phyloP scores from a whole-genome alignment of 2,329 filamentous ascomycete genomes.

The Monilinia polystroma region DNA sequence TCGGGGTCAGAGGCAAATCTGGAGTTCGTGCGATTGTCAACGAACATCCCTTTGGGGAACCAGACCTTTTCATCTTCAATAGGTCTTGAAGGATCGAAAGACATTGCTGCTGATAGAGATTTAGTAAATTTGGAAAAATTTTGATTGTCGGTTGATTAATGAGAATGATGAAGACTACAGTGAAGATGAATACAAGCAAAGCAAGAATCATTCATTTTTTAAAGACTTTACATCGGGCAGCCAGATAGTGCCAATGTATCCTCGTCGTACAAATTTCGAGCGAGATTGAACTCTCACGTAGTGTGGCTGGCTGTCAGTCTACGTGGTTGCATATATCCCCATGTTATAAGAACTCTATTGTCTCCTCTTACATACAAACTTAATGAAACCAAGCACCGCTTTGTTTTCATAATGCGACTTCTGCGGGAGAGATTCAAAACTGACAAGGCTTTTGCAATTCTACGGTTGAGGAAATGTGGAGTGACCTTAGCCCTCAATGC shows the following conservation, averaged over 20 bases:
- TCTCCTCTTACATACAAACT: background rate
- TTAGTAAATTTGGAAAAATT: background rate
- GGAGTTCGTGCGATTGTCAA: conserved; percentile 5
- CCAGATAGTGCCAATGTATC: background rate
- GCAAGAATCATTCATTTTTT: background rate
- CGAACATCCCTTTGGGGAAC: conserved; percentile 15
- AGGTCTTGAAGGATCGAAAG: conserved; percentile 8
- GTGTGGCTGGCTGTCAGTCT: background rate
- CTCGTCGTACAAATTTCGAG: background rate
- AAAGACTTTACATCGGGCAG: too few species aligned
- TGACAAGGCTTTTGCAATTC: too few species aligned
- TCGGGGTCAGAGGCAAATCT: background rate
- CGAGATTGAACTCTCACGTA: background rate
- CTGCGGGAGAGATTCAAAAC: background rate
- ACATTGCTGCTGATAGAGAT: background rate
- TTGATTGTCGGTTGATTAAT: background rate
- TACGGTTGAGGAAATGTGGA: too few species aligned
- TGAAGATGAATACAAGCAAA: background rate
- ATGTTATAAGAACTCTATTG: background rate
- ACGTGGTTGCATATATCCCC: too few species aligned
- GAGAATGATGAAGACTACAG: background rate
- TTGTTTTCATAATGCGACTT: background rate
- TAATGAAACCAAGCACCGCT: background rate
- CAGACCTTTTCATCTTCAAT: conserved; percentile 7
- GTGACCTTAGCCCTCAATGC: too few species aligned